Evolutionary conservation across 768 basidiomycete genomes (phyloP).

Genomic region (Pleurotus djamor): DNA sequence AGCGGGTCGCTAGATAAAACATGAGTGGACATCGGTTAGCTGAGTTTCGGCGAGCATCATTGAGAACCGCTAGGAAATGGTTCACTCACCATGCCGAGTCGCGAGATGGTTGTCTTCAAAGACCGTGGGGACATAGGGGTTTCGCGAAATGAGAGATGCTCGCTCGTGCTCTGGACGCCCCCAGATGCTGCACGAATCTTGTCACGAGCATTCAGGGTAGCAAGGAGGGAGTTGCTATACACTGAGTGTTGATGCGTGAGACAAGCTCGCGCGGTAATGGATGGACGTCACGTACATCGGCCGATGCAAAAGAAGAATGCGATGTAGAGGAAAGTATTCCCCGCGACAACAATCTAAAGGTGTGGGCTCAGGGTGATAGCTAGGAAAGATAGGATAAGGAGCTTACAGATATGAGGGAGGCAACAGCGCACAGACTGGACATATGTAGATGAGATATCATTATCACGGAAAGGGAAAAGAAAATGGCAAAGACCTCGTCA

Average conservation of each 20-base stretch:
- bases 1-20: constrained; percentile 28
- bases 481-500: constrained; percentile 26
- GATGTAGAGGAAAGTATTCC: constrained; percentile 42
- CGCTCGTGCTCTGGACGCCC: constrained; percentile 25
- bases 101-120: background rate
- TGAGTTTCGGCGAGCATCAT: too few species aligned
- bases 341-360: constrained; percentile 31
- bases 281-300: constrained; percentile 30
- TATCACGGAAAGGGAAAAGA: constrained; percentile 24
- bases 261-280: background rate
- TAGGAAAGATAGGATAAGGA: background rate
- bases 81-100: background rate
- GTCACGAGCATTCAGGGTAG: constrained; percentile 47
- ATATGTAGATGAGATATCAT: background rate
- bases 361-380: background rate
- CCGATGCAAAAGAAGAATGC: constrained; percentile 54
- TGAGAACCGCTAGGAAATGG: background rate
- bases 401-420: constrained; percentile 45
- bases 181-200: constrained; percentile 29
- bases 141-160: constrained; percentile 14
- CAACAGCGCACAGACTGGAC: constrained; percentile 40
- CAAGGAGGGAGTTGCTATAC: constrained; percentile 51
- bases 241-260: constrained; percentile 20
- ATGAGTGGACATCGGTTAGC: background rate
- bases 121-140: background rate